Evolutionary conservation across 2,329 filamentous ascomycete species (phyloP).

Genomic region (Pyrenophora seminiperda): DNA sequence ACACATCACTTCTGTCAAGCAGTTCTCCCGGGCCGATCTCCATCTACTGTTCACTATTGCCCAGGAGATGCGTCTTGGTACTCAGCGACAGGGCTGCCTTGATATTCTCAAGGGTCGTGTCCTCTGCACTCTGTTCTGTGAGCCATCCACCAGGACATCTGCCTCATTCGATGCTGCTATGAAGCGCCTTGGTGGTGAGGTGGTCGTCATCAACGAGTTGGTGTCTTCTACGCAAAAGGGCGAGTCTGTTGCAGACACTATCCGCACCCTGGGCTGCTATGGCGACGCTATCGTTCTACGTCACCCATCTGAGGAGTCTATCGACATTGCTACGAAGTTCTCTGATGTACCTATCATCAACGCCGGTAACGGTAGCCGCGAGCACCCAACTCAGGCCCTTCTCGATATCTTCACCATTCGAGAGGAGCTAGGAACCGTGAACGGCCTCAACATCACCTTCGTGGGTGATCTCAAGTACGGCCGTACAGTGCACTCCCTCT

Average conservation of each 20-base stretch:
- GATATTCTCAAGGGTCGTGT: conserved; percentile 85
- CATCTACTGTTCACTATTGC: conserved; percentile 95
- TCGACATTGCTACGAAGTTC: conserved; percentile 82
- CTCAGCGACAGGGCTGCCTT: conserved; percentile 88
- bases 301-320: conserved; percentile 82
- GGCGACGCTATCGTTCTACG: conserved; percentile 94
- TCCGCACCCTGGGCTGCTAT: conserved; percentile 93
- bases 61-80: conserved; percentile 95
- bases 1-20: conserved; percentile 88
- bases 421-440: conserved; percentile 94
- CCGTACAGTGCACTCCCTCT: conserved; percentile 90
- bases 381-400: conserved; percentile 98
- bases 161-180: conserved; percentile 97
- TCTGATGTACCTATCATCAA: conserved; percentile 94
- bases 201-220: conserved; percentile 78
- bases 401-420: conserved; percentile 98
- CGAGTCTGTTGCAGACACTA: conserved; percentile 88
- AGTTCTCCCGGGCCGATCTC: conserved; percentile 85
- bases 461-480: conserved; percentile 91
- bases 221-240: conserved; percentile 93
- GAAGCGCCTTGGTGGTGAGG: conserved; percentile 93
- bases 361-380: conserved; percentile 91
- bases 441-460: conserved; percentile 95
- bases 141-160: conserved; percentile 94
- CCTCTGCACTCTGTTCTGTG: conserved; percentile 93